Evolutionary conservation across 108 stramenopile species (phyloP).

Genomic region (Cyclotella cryptica): DNA sequence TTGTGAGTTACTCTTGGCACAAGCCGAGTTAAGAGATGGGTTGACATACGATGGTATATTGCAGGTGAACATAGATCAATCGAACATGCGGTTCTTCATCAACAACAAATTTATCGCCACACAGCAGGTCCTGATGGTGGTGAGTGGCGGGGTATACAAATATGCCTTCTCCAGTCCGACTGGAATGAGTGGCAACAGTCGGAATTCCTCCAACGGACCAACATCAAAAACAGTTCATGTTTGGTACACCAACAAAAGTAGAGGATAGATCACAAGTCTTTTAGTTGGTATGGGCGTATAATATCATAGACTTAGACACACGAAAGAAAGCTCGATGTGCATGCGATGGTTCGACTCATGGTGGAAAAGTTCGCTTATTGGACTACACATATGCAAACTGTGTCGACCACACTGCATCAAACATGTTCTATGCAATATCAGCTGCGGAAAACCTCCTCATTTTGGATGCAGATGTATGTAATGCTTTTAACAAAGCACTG

Average conservation of each 20-base stretch:
- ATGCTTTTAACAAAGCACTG: neutral
- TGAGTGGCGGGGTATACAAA: neutral
- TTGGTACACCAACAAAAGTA: neutral
- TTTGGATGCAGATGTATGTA: constrained; percentile 6
- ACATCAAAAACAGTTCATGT: neutral
- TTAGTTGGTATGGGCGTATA: constrained; percentile 2
- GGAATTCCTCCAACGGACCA: neutral
- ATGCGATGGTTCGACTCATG: constrained; percentile 4
- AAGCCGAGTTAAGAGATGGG: neutral
- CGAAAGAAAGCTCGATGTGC: constrained; percentile 2
- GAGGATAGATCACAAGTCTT: neutral
- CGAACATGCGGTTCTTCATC: neutral
- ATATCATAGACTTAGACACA: neutral
- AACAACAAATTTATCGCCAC: neutral
- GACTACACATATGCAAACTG: constrained; percentile 22
- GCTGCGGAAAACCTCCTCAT: constrained; percentile 7
- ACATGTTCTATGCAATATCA: neutral
- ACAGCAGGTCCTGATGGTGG: neutral
- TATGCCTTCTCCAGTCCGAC: neutral
- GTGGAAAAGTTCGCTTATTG: neutral
- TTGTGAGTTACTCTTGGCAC: neutral
- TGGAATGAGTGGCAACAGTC: constrained; percentile 2
- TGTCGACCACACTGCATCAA: constrained; percentile 10
- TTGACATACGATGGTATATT: neutral
- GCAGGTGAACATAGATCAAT: neutral